Base-by-base conservation (phyloP, 345 rosid species). In the Eutrema yunnanense region DNA sequence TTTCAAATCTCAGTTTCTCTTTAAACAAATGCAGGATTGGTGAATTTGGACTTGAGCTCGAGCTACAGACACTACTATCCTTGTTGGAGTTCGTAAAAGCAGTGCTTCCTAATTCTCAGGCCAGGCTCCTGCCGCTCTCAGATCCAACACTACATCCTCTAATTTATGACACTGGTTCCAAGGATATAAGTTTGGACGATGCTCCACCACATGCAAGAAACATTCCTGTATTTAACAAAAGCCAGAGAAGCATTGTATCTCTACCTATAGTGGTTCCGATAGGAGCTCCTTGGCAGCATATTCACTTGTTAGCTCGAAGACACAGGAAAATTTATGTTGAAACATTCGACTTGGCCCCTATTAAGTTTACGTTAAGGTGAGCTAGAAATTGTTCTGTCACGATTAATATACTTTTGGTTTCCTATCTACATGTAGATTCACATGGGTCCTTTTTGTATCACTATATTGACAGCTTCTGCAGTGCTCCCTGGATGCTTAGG, bases 241-340 rank as follows among this genome's bases (percentile, higher is more conserved):
- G 73, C 64, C 80, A 78, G 37, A 74, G 72, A 59, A 69, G 78
- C 69, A 65, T 62, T 79, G 75, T 77, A 38, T 76, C 78, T 49
- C 82, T 87, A 49, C 94, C 97, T 75, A 80, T 79, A 60, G 78
- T 87, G 65, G 82, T 86, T 84, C 98, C 98, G 41, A 85, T 94
- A 61, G 98, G 98, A 66, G 98, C 96, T 73, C 98, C 98, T 73
- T 87, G 96, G 98, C 97, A 94, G 78, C 77, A 82, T 70, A 87
- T 94, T 78, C 83, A 84, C 75, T 83, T 84, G 69, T 80, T 86
- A 82, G 96, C 97, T 59, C 83, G 95, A 84, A 88, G 92, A 72
- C 86, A 86, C 65, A 85, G 80, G 84, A 93, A 93, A 74, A 84
- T 94, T 51, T 94, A 87, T 74, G 87, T 94, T 68, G 97, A 94